Percentiles rank a stretch among this genome's conserved stretches.
These are phyloP conservation scores for Guillardia theta DNA, from an alignment of 78 protist genomes.

Conservation along the genomic window DNA sequence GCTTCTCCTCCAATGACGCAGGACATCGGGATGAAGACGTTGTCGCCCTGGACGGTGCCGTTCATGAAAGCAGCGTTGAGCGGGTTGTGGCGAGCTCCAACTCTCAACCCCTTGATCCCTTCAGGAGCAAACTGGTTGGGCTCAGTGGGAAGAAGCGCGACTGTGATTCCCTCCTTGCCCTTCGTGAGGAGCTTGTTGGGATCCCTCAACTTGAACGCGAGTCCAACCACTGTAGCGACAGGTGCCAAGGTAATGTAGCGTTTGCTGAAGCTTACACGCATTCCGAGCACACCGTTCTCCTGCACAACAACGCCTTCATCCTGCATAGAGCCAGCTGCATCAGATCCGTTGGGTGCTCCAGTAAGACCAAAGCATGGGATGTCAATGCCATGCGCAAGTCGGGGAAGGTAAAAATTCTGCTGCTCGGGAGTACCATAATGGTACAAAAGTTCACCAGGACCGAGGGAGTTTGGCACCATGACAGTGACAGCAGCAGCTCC, in stretches of 20 bases:
- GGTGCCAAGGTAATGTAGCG: slow-evolving; percentile 67
- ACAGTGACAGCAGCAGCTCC: slow-evolving; percentile 44
- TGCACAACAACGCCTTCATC: slow-evolving; percentile 25
- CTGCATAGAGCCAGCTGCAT: slow-evolving; percentile 46
- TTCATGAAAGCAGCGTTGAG: slow-evolving; percentile 52
- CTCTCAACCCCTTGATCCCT: slow-evolving; percentile 40
- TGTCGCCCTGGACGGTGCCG: slow-evolving; percentile 52
- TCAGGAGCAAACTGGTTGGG: neutral
- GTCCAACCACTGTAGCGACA: slow-evolving; percentile 52
- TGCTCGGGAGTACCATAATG: slow-evolving; percentile 56
- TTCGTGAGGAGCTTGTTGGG: neutral
- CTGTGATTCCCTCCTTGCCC: slow-evolving; percentile 56
- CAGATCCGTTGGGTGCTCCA: slow-evolving; percentile 57
- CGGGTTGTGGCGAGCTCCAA: slow-evolving; percentile 54
- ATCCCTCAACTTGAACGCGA: slow-evolving; percentile 43
- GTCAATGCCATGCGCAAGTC: slow-evolving; percentile 43
- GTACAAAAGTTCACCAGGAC: slow-evolving; percentile 60
- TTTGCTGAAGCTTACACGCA: slow-evolving; percentile 32
- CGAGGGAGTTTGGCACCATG: slow-evolving; percentile 64
- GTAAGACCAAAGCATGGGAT: slow-evolving; percentile 64
- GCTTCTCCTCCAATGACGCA: slow-evolving; percentile 56
- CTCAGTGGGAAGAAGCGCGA: slow-evolving; percentile 53
- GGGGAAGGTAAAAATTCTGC: slow-evolving; percentile 47
- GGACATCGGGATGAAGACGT: slow-evolving; percentile 57
- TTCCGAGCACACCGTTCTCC: slow-evolving; percentile 46